Evolutionary conservation across 2,329 filamentous ascomycete species (phyloP), one percentile per base, ranked within the genome.

Genomic region (Claviceps fusiformis): DNA sequence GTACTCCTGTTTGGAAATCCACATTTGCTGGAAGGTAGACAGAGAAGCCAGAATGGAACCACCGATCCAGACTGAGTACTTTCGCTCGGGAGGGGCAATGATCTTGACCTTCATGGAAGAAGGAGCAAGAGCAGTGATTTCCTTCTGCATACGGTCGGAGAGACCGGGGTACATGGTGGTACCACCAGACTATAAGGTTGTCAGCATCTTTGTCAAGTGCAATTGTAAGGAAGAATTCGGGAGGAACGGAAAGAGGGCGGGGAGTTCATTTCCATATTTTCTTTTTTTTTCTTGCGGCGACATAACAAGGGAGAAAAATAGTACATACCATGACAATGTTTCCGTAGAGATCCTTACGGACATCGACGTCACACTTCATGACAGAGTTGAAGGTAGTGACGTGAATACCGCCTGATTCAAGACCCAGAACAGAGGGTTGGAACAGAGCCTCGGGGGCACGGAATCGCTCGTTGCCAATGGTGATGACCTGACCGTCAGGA

Each of bases 31-130:
- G 92, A 98, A 98, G 77, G 93, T 98, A 67, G 93, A 98, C 70
- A 98, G 88, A 63, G 93, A 98, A 68, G 93, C 93, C 71, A 98
- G 80, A 80, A 98, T 98, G 76, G 93, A 98, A 85, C 93, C 93
- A 93, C 93, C 93, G 75, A 98, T 98, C 93, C 93, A 98, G 83
- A 98, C 93, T 62, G 93, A 97, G 89, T 98, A 98, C 85, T 98
- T 98, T 79, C 93, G 89, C 88, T 98, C 93, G 66, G 93, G 93
- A 68, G 93, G 93, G 80, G 93, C 93, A 74, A 98, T 97, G 80
- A 98, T 97, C 89, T 97, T 97, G 85, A 98, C 92, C 89, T 97
- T 97, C 93, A 98, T 97, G 71, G 91, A 96, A 64, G 93, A 97
- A 71, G 93, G 93, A 73, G 93, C 93, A 78, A 98, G 88, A 73